Percentiles rank a stretch among this genome's conserved stretches.
phyloP scores from a whole-genome alignment of 1,284 basidiomycete species.

The Athelia psychrophila region DNA sequence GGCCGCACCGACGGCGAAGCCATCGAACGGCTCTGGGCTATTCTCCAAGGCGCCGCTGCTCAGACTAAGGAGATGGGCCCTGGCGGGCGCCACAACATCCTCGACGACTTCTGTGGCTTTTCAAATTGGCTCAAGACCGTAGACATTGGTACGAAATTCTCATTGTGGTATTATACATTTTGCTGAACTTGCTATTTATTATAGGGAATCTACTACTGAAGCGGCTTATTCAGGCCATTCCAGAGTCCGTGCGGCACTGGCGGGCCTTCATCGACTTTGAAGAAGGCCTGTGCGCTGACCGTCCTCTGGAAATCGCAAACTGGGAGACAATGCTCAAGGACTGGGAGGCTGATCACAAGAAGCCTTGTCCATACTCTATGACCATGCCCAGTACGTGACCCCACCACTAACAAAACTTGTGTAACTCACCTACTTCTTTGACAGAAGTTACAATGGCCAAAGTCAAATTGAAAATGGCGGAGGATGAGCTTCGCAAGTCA shows the following conservation, averaged over 20 bases:
- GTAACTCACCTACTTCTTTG: too few species aligned
- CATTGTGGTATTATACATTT: background rate
- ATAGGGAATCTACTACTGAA: background rate
- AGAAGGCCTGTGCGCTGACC: background rate
- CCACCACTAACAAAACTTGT: background rate
- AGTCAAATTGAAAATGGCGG: background rate
- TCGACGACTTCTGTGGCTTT: conserved; percentile 17
- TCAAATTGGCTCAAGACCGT: conserved; percentile 24
- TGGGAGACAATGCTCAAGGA: conserved; percentile 4
- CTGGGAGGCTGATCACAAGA: conserved; percentile 1
- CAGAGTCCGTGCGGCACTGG: too few species aligned
- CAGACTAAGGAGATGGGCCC: conserved; percentile 21
- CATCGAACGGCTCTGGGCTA: conserved; percentile 19
- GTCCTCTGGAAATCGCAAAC: background rate
- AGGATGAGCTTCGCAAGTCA: conserved; percentile 3
- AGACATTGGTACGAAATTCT: conserved; percentile 7
- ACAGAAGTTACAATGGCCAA: background rate
- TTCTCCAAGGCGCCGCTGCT: conserved; percentile 11
- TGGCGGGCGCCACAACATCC: conserved; percentile 13
- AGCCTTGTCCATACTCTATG: conserved; percentile 5
- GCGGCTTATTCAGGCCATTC: background rate
- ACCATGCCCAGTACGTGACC: background rate
- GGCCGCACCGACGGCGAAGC: conserved; percentile 21
- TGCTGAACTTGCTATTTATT: background rate
- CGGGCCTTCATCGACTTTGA: too few species aligned